A percentile compares a stretch with the other conserved stretches of the same genome.
phyloP scores from a whole-genome alignment of 2,329 filamentous ascomycete species.

The Dactylellina sp. region DNA sequence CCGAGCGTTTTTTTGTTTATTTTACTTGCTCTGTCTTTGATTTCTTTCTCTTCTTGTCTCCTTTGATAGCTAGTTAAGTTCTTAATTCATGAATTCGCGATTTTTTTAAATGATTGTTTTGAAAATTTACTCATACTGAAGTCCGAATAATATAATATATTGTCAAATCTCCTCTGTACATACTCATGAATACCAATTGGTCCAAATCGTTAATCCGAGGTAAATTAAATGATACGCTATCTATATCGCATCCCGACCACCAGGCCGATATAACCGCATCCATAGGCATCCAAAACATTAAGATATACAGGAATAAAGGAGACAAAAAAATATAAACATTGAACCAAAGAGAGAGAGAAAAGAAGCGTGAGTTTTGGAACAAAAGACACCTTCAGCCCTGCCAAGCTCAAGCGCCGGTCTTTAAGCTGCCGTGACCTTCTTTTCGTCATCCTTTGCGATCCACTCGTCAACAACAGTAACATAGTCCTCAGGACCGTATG shows the following conservation, averaged over 20 bases:
- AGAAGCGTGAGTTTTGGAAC: too few relatives aligned
- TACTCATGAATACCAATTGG: neutral
- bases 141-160: too few relatives aligned
- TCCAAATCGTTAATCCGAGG: neutral
- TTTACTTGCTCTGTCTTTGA: neutral
- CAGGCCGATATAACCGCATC: slow-evolving; percentile 2
- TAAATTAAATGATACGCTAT: slow-evolving; percentile 6
- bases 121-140: too few relatives aligned
- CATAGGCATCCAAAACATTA: slow-evolving; percentile 23
- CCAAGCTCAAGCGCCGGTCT: neutral
- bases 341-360: slow-evolving; percentile 14
- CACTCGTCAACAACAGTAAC: slow-evolving; percentile 69
- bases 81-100: too few relatives aligned
- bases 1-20: neutral
- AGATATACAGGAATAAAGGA: slow-evolving; percentile 35
- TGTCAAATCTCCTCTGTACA: neutral
- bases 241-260: neutral
- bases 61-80: too few relatives aligned
- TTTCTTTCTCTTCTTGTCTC: neutral
- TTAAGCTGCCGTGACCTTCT: slow-evolving; percentile 1
- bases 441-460: slow-evolving; percentile 62
- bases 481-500: slow-evolving; percentile 73
- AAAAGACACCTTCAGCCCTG: too few relatives aligned
- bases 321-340: slow-evolving; percentile 35
- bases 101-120: too few relatives aligned